Evolutionary conservation across 441 rosid species (phyloP).

Genomic region (Pelargonium myrrhifolium): DNA sequence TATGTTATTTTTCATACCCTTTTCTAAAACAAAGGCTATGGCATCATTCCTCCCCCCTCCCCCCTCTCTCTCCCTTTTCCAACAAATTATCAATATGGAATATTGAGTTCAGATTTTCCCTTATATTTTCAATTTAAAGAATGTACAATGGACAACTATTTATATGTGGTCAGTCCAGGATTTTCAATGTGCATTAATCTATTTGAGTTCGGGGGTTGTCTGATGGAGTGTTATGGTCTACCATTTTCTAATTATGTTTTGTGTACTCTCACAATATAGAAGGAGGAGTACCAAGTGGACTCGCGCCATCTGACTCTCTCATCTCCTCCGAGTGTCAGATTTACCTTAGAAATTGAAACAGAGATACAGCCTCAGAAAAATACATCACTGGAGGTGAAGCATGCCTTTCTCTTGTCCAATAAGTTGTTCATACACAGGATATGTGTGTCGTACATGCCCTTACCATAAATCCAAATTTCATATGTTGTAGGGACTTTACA

Average conservation of each 20-base stretch:
- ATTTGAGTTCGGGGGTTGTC: not conserved
- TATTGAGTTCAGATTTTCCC: not conserved
- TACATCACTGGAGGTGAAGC: slow-evolving; percentile 77
- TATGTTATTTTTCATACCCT: slow-evolving; percentile 19
- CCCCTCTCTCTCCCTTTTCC: not conserved
- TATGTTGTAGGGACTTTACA: slow-evolving; percentile 71
- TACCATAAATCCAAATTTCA: slow-evolving; percentile 8
- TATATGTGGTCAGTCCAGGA: not conserved
- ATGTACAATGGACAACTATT: not conserved
- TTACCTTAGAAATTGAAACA: slow-evolving; percentile 65
- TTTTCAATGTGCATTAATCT: not conserved
- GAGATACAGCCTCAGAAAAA: slow-evolving; percentile 86
- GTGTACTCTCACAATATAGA: slow-evolving; percentile 27
- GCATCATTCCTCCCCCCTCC: not conserved
- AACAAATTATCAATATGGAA: not conserved
- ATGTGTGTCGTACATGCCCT: not conserved
- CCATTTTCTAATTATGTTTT: not conserved
- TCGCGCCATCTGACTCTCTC: slow-evolving; percentile 59
- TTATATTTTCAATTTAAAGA: no score
- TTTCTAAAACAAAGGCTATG: not conserved
- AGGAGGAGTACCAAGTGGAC: slow-evolving; percentile 53
- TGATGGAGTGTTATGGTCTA: not conserved
- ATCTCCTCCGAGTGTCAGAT: slow-evolving; percentile 56
- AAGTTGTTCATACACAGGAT: not conserved
- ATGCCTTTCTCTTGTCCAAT: slow-evolving; percentile 1